Base-by-base conservation (phyloP, 108 stramenopile species). In the Fragilariopsis cylindrus region DNA sequence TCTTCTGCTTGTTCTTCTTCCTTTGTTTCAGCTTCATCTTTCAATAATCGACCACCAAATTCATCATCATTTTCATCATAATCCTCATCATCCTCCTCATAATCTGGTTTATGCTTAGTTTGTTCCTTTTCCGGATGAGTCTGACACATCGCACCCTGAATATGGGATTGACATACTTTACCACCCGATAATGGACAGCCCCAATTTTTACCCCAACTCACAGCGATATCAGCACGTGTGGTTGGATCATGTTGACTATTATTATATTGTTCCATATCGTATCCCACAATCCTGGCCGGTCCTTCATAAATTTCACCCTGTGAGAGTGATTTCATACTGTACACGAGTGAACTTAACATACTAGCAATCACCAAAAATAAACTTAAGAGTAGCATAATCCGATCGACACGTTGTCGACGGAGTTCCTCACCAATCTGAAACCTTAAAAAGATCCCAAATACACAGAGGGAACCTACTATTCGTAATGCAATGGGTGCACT, bases 251-350 rank as follows among this genome's bases (percentile, higher is more conserved):
- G 58, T 18, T 56, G 39, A 5, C 48, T 44, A 66, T 85, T 77
- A 62, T 71, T 73, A 72, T 85, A 85, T 8, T 46, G n/a, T 2
- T 65, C 60, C 53, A 45, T 3, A 72, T 81, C 80, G 66, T 78
- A 85, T 58, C 73, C 77, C 12, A 81, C 72, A 70, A 85, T 85
- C 2, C 84, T 62, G 16, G 84, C 84, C 15, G 75, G 76, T 55
- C 84, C 84, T 71, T 80, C 62, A 67, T 85, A 81, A 57, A 85
- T 73, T 47, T 81, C 80, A 41, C 84, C 84, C 53, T 85, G 57
- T 39, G 42, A 55, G 19, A 75, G 47, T 39, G 60, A 42, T 43
- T 81, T 73, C 16, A 53, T 48, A 55, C 73, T 71, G 67, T 78
- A 85, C 19, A 76, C 76, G 39, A 69, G 53, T 13, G 75, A 44